These are phyloP conservation scores for Cladosporium velox DNA, from an alignment of 2,329 filamentous ascomycete species.

Conservation along the genomic window DNA sequence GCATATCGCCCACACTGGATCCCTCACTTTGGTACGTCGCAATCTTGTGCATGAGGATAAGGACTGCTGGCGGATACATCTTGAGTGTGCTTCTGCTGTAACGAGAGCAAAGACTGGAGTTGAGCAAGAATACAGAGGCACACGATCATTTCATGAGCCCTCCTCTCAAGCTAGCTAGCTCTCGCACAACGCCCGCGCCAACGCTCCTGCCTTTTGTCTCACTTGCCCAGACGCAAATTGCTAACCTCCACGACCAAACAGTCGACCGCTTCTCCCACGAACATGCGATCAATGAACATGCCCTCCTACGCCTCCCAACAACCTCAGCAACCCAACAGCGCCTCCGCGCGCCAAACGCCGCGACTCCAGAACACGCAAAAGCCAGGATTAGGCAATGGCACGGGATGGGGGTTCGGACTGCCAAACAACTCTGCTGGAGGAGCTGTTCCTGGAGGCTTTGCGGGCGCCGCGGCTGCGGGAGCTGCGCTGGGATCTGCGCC, in stretches of 20 bases:
- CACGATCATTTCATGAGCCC: background rate
- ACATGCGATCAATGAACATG: constrained; percentile 55
- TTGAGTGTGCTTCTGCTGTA: background rate
- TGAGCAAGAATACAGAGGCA: background rate
- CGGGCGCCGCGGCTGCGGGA: constrained; percentile 19
- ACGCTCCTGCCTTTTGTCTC: constrained; percentile 8
- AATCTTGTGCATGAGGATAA: background rate
- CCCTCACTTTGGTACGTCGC: background rate
- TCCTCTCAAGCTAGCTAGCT: background rate
- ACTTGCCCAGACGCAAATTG: background rate
- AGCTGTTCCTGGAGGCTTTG: constrained; percentile 22
- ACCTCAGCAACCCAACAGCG: constrained; percentile 10
- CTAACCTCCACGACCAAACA: background rate
- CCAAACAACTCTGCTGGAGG: constrained; percentile 48
- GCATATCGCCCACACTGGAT: background rate
- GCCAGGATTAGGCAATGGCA: constrained; percentile 50
- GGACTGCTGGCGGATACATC: background rate
- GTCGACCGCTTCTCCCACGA: background rate
- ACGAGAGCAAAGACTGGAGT: background rate
- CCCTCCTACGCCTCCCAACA: constrained; percentile 49
- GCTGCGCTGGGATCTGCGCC: constrained; percentile 18
- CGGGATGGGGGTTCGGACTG: constrained; percentile 60
- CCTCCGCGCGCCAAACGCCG: constrained; percentile 29
- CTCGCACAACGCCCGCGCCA: background rate
- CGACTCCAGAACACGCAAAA: constrained; percentile 38